Evolutionary conservation across 495 filamentous ascomycete genomes (phyloP), one percentile per base, ranked within the genome.

Genomic region (Gamarada debralockiae): DNA sequence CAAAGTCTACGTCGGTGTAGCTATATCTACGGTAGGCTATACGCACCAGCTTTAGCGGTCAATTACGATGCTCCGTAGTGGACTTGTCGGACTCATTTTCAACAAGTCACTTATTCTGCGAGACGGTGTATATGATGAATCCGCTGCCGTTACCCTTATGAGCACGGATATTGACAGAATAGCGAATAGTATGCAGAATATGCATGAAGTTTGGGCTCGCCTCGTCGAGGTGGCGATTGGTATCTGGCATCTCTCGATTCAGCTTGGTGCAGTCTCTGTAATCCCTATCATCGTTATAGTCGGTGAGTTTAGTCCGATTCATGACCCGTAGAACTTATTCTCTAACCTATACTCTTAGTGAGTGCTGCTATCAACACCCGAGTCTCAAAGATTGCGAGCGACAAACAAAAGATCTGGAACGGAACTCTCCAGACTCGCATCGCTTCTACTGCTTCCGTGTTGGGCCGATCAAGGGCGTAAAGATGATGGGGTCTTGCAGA

Each of bases 131-230:
- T 29, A 40, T 20, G 54, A 61, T 33, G 60, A 63, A 12, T 52
- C 45, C 3, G 56, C 56, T 12, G 62, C 67, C 18, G 44, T 73
- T 5, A 69, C 68, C 0, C 52, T 73, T 13, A 72, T 73, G 68
- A 64, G 65, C 34, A 59, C 80, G 5, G 81, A 85, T 53, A 66
- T 83, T 12, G 80, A 83, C 18, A 74, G 83, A 27, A 41, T 58
- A 21, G 27, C 42, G 9, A 21, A 7, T 9, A 45, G 55, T 29
- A 24, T 62, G 10, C 18, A 22, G 17, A 20, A 22, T 25, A 29
- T 73, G 12, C 65, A 72, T 38, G 72, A 74, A 31, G 66, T 60
- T 3, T 75, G 68, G 81, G 80, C 77, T 0, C 76, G 79, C 48
- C 40, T 70, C 0, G 51, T 81, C 2, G 80, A 87, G 58, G 77